phyloP scores from a whole-genome alignment of 169 alveolate genomes.

The Eimeria necatrix region DNA sequence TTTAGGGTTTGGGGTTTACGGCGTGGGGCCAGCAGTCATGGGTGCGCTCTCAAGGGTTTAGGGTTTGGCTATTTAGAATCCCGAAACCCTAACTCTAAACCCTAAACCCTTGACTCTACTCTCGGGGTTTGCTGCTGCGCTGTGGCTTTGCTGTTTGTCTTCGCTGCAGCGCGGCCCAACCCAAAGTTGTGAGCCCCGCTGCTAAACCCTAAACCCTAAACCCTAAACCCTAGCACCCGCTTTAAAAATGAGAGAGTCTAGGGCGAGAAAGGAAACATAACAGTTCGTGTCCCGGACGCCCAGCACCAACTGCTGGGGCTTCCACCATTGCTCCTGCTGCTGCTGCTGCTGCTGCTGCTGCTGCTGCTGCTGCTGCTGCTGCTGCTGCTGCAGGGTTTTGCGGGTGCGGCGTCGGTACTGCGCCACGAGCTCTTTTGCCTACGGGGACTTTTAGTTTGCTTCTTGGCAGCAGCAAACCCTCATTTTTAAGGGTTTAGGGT shows the following conservation, averaged over 20 bases:
- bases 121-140: too few relatives aligned
- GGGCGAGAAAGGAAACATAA: too few relatives aligned
- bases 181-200: neutral
- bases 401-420: constrained; percentile 31
- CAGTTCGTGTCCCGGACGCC: too few relatives aligned
- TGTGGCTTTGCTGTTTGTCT: neutral
- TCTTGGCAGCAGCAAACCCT: neutral
- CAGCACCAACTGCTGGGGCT: neutral
- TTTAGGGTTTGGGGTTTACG: too few relatives aligned
- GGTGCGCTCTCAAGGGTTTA: neutral
- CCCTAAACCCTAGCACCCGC: neutral
- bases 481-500: constrained; percentile 1
- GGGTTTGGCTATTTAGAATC: neutral
- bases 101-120: neutral
- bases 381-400: neutral
- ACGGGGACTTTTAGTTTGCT: neutral
- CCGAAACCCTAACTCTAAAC: neutral
- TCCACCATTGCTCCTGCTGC: neutral
- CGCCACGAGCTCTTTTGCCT: constrained; percentile 18
- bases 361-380: constrained; percentile 10
- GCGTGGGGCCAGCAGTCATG: neutral
- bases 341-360: neutral
- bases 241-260: too few relatives aligned
- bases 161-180: constrained; percentile 7
- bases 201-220: neutral